Base-by-base conservation (phyloP, 2,329 filamentous ascomycete species). In the Aspergillus jensenii region DNA sequence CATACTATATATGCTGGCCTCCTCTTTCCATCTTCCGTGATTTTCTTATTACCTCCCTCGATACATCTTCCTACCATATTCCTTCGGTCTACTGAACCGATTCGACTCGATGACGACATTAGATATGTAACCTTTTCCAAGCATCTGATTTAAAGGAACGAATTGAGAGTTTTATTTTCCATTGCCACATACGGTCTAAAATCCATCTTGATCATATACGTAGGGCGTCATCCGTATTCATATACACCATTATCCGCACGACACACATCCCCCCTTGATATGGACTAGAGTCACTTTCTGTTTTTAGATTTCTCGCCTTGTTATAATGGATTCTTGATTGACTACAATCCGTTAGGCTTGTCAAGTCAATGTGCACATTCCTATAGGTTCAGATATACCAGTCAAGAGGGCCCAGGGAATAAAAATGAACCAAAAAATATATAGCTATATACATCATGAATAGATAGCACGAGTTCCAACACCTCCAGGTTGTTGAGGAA, bases 141-240 rank as follows among this genome's bases (percentile, higher is more conserved):
- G 31, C 17, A n/a, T 31, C 21, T 21, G 25, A 15, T 23, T 46
- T 46, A 33, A 31, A 15, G 25, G 3, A 46, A 46, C 31, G 44
- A 31, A 49, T 31, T 51, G 76, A 93, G 90, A 93, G 14, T 46
- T 46, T 35, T 49, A 7, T n/a, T 17, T 33, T n/a, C 27, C 41
- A 44, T 23, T 21, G 41, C 41, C 7, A 23, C 19, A 15, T 23
- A 25, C 2, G 35, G 15, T 15, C 15, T 81, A 84, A 90, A 82
- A 88, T 98, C 77, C 90, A 27, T 25, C 21, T 14, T 27, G 14
- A 12, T 17, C 27, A 21, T 45, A 8, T 21, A 48, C 17, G 45
- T 19, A 33, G 27, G 9, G 8, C 6, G 11, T 19, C 25, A 15
- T 27, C 21, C 7, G 12, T 14, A 11, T 31, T 31, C 9, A 31